Evolutionary conservation across 2,329 filamentous ascomycete species (phyloP).

Genomic region (Mycogone perniciosa): DNA sequence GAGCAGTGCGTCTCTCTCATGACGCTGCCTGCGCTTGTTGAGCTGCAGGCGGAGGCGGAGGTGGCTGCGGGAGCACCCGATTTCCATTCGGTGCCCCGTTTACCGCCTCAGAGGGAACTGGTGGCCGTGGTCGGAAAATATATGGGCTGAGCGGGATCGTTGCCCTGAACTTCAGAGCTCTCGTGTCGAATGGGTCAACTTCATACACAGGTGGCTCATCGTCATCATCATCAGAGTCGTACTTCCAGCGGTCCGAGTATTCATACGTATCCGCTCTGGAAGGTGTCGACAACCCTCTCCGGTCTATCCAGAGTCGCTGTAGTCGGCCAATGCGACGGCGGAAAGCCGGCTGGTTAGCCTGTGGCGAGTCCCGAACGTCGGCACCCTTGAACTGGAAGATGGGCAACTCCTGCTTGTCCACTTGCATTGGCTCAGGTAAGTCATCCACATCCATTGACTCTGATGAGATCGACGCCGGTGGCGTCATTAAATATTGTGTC

Average conservation of each 20-base stretch:
- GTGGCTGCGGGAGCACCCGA: slow-evolving; percentile 21
- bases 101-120: slow-evolving; percentile 23
- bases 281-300: slow-evolving; percentile 56
- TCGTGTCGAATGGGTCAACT: slow-evolving; percentile 63
- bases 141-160: slow-evolving; percentile 46
- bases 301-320: slow-evolving; percentile 82
- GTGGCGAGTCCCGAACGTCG: slow-evolving; percentile 31
- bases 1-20: slow-evolving; percentile 7
- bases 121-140: slow-evolving; percentile 34
- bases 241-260: slow-evolving; percentile 70
- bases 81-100: slow-evolving; percentile 20
- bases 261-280: slow-evolving; percentile 39
- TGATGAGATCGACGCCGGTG: slow-evolving; percentile 50
- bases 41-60: slow-evolving; percentile 15
- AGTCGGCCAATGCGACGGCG: slow-evolving; percentile 78
- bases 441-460: slow-evolving; percentile 52
- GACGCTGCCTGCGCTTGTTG: slow-evolving; percentile 22
- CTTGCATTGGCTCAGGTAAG: slow-evolving; percentile 36
- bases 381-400: slow-evolving; percentile 41
- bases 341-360: slow-evolving; percentile 56
- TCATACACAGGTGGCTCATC: slow-evolving; percentile 69
- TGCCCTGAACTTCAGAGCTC: slow-evolving; percentile 55
- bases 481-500: slow-evolving; percentile 63
- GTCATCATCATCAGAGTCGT: slow-evolving; percentile 80
- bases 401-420: slow-evolving; percentile 29